phyloP scores from a whole-genome alignment of 805 yeast genomes.

The Candida palmyrensis region DNA sequence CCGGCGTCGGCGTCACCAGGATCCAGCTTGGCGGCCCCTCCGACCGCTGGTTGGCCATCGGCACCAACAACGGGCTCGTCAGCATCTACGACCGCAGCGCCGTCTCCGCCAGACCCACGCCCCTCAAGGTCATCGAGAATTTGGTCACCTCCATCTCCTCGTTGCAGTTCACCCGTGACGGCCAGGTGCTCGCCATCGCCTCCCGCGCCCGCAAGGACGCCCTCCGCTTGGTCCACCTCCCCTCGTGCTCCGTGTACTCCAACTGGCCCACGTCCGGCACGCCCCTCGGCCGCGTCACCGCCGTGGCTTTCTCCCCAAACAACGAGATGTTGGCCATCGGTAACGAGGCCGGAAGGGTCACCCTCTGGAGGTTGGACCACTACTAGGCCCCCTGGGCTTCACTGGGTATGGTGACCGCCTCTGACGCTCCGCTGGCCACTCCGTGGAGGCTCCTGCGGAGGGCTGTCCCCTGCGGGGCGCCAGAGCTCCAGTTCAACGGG shows the following conservation, averaged over 20 bases:
- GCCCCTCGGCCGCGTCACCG: slow-evolving; percentile 90
- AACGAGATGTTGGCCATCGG: slow-evolving; percentile 85
- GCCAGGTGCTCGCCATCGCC: slow-evolving; percentile 82
- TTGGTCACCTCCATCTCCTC: slow-evolving; percentile 76
- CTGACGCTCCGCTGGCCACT: no score
- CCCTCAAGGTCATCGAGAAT: slow-evolving; percentile 67
- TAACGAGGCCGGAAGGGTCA: slow-evolving; percentile 83
- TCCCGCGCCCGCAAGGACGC: slow-evolving; percentile 85
- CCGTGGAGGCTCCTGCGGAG: no score
- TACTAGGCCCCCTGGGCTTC: no score
- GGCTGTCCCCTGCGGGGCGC: no score
- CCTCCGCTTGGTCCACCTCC: slow-evolving; percentile 78
- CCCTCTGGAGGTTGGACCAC: slow-evolving; percentile 86
- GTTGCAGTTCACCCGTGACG: slow-evolving; percentile 75
- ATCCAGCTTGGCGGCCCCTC: slow-evolving; percentile 65
- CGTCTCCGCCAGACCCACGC: slow-evolving; percentile 27
- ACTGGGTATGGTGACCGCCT: no score
- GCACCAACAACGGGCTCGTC: slow-evolving; percentile 85
- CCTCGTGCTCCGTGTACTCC: slow-evolving; percentile 76
- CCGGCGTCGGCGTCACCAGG: slow-evolving; percentile 79
- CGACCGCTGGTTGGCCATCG: slow-evolving; percentile 83
- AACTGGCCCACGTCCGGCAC: slow-evolving; percentile 99
- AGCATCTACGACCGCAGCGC: slow-evolving; percentile 66
- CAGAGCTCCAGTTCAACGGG: no score
- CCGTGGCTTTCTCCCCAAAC: slow-evolving; percentile 72